Percentiles rank a stretch among this genome's conserved stretches.
Evolutionary conservation across 2,329 filamentous ascomycete genomes (phyloP).

Genomic region (Tolypocladium pustulatum): DNA sequence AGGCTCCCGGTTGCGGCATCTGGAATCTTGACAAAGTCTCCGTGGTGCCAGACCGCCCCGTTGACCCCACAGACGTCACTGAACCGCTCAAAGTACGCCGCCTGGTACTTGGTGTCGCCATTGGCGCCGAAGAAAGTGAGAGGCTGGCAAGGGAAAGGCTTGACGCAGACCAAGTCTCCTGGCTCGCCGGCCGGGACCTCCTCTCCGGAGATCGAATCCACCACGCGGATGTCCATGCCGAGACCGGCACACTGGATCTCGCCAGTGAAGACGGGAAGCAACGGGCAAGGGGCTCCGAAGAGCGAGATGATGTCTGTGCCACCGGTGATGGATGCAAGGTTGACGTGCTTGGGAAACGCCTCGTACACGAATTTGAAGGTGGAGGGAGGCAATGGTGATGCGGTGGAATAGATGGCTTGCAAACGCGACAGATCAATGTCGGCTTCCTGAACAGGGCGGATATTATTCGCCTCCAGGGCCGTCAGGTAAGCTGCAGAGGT

Average conservation of each 20-base stretch:
- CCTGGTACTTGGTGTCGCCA: conserved; percentile 61
- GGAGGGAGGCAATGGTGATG: conserved; percentile 81
- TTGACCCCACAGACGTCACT: conserved; percentile 26
- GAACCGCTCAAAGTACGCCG: conserved; percentile 84
- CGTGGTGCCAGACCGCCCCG: conserved; percentile 73
- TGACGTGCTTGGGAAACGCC: conserved; percentile 69
- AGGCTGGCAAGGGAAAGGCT: conserved; percentile 84
- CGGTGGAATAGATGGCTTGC: conserved; percentile 86
- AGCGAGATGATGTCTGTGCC: conserved; percentile 95
- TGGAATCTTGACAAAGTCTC: conserved; percentile 68
- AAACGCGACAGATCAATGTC: conserved; percentile 52
- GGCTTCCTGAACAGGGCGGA: conserved; percentile 44
- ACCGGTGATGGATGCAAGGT: conserved; percentile 87
- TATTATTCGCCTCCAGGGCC: conserved; percentile 68
- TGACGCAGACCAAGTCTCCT: conserved; percentile 79
- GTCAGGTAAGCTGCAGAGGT: conserved; percentile 92
- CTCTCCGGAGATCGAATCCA: conserved; percentile 46
- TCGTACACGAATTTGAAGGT: conserved; percentile 86
- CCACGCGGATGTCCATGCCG: conserved; percentile 63
- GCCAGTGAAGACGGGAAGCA: conserved; percentile 60
- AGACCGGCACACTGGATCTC: conserved; percentile 71
- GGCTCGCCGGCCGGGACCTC: conserved; percentile 52
- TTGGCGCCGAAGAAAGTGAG: conserved; percentile 71
- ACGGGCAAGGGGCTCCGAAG: conserved; percentile 75
- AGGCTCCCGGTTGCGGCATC: conserved; percentile 66